Evolutionary conservation across 768 basidiomycete species (phyloP), one percentile per base, ranked within the genome.

Genomic region (Leucosporidium scottii): DNA sequence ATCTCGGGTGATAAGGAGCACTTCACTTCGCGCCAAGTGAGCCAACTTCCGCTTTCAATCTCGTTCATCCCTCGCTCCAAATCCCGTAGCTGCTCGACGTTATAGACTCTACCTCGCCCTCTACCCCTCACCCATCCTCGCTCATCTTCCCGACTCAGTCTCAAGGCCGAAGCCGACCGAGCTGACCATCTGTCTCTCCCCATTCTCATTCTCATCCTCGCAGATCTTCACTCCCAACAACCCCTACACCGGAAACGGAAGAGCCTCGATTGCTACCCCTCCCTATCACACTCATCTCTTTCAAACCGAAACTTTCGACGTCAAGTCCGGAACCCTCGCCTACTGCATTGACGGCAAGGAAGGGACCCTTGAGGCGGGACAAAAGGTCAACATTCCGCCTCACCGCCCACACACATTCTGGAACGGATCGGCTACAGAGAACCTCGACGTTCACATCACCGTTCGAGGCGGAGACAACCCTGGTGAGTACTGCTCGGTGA

Each of bases 391-490:
- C 7, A 67, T 66, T 36, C 59, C 39, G 10, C 60, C 69, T 5
- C 28, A 47, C 30, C 21, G 36, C 21, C 56, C 51, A 1, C 69
- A 70, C 49, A 70, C 69, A 2, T 61, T 70, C 53, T 66, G 69
- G 65, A 67, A 59, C 36, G 69, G 56, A 6, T 27, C 31, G 28
- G 50, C 55, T 27, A 64, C 64, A 4, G 39, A 28, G 44, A 64
- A 69, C 49, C 49, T 69, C 20, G 68, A 69, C 49, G 68, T 69
- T 7, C 59, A 65, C 44, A 69, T 69, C 59, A 69, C 68, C 20
- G 68, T 69, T 25, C 54, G 59, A n/a, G 68, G 68, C 10, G 68
- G 68, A 25, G 51, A 36, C 39, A 69, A 69, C 44, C 64, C 64
- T 13, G 39, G 39, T 44, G 8, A 44, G 39, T 44, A 4, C 34